Evolutionary conservation across 495 filamentous ascomycete species (phyloP), one percentile per base, ranked within the genome.

Genomic region (Penicillium cosmopolitanum): DNA sequence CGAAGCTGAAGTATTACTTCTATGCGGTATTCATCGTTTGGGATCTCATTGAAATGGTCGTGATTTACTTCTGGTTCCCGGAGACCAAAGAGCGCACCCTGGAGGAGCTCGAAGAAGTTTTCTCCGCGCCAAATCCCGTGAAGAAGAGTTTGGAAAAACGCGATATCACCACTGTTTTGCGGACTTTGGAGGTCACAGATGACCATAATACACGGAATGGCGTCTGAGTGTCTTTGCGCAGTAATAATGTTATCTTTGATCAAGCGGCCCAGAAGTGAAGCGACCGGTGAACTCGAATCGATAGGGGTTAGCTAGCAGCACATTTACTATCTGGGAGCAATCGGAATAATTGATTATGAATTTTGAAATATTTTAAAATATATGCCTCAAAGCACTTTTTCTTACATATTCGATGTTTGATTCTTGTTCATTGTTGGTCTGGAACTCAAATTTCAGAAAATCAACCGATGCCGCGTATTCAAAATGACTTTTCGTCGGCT

Each of bases 51-150:
- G 78, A 85, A 59, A 72, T 69, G 40, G 63, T 67, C 6, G 56
- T 83, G 4, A 87, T 90, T 52, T 89, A 82, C 68, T 86, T 87
- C 61, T 84, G 83, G 63, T 87, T 85, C 67, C 80, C 84, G 1
- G 87, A 90, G 69, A 90, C 87, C 7, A 80, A 82, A 31, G 84
- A 83, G n/a, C 82, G 82, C 51, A 89, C 87, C 8, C 80, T 90
- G 36, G 87, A 90, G 66, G 85, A 90, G 70, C 72, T 90, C n/a
- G 78, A 79, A 48, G 83, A 86, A 67, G 82, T 89, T 43, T 89
- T 90, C 66, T 77, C 84, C 47, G 80, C 79, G 15, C 67, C 62
- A 5, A 80, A 85, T 56, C 82, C 82, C 2, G 79, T 81, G 50
- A 82, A 79, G 63, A 73, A 72, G 66, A 85, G 82, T 57, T 61